phyloP scores from a whole-genome alignment of 1,139 yeast genomes.

The Kodamaea ohmeri region DNA sequence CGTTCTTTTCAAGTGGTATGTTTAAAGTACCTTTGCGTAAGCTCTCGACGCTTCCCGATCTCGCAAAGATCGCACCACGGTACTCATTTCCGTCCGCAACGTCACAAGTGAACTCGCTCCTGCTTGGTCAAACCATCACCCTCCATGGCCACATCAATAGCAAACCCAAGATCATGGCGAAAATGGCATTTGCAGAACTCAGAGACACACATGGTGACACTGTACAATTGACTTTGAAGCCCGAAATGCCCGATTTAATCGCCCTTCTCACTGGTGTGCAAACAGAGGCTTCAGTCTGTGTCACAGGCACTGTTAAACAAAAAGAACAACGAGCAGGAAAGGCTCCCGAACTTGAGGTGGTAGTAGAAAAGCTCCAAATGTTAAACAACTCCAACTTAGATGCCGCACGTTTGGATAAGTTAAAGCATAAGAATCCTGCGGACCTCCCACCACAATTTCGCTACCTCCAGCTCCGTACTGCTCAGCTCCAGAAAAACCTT shows the following conservation, averaged over 20 bases:
- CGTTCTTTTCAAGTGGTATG: no score
- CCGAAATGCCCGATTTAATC: slow-evolving; percentile 39
- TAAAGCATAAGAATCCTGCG: slow-evolving; percentile 47
- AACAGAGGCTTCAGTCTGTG: slow-evolving; percentile 73
- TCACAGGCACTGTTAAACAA: slow-evolving; percentile 52
- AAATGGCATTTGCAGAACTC: slow-evolving; percentile 63
- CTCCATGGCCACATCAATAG: slow-evolving; percentile 81
- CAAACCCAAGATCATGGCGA: slow-evolving; percentile 53
- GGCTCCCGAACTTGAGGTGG: slow-evolving; percentile 51
- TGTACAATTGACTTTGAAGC: slow-evolving; percentile 57
- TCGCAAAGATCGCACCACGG: slow-evolving; percentile 8
- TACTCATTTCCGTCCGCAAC: slow-evolving; percentile 10
- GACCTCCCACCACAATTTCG: slow-evolving; percentile 77
- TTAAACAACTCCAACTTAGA: slow-evolving; percentile 65
- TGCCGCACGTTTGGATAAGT: slow-evolving; percentile 68
- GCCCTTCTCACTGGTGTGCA: slow-evolving; percentile 48
- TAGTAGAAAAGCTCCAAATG: slow-evolving; percentile 48
- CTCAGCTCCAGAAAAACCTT: slow-evolving; percentile 57
- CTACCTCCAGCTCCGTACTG: slow-evolving; percentile 72
- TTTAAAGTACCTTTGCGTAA: not conserved
- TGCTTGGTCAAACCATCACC: slow-evolving; percentile 22
- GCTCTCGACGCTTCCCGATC: slow-evolving; percentile 6
- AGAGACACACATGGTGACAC: slow-evolving; percentile 69
- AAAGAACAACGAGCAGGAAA: slow-evolving; percentile 23
- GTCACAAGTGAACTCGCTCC: slow-evolving; percentile 1